Evolutionary conservation across 1,139 yeast species (phyloP), one percentile per base, ranked within the genome.

Genomic region (Geotrichum reessii): DNA sequence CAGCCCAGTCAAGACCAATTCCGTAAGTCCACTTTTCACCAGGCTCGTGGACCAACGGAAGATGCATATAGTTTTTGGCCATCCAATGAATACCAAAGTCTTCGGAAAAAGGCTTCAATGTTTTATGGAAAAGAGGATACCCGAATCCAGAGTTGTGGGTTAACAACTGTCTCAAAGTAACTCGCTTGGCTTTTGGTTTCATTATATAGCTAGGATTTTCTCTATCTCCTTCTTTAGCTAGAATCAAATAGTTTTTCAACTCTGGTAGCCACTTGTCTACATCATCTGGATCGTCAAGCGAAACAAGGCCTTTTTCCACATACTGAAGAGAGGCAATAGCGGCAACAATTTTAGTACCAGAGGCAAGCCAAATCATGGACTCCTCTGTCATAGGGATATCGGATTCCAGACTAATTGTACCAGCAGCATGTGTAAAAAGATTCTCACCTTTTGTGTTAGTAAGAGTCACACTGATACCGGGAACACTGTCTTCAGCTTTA

Each of bases 1-100:
- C 85, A 2, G 80, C 76, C 82, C 84, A 80, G 63, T 82, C 86
- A 40, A 75, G 70, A 55, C 76, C 74, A 55, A 75, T 74, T 14
- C 86, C 85, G 66, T 82, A 82, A 55, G 68, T 65, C 78, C 81
- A 82, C 7, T 69, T 63, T 0, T 80, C 67, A 1, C 85, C 86
- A 0, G 86, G 86, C 63, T 82, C 84, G 58, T 73, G 75, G 2
- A 77, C 60, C 56, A 82, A 72, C 0, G 85, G 85, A 58, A 69
- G 69, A 57, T 40, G 52, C 47, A 27, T 50, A 52, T 65, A 5
- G 28, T 25, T 65, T 58, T 72, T 58, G 3, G 55, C 22, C 14
- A 61, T 52, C 33, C 57, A 57, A 12, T 25, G 28, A 25, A 52
- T 47, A 3, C 56, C 62, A 46, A 55, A 50, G 47, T 48, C 12